Percentiles rank a stretch among this genome's conserved stretches.
phyloP scores from a whole-genome alignment of 1,139 yeast species.

The Zhuliangozyma blackwelliae region DNA sequence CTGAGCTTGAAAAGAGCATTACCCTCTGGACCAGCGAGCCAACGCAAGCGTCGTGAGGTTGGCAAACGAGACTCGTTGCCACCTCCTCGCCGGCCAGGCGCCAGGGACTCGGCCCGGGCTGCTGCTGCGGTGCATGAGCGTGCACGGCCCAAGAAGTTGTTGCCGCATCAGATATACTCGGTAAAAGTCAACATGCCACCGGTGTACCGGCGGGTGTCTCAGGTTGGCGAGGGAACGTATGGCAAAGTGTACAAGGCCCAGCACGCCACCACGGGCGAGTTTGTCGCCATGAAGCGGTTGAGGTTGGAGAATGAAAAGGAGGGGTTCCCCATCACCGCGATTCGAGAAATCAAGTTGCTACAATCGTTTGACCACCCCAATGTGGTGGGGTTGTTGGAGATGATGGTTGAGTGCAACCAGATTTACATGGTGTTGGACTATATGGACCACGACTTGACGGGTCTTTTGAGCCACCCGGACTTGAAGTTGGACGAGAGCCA shows the following conservation, averaged over 20 bases:
- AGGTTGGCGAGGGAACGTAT: slow-evolving; percentile 50
- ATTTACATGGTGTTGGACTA: slow-evolving; percentile 92
- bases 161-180: slow-evolving; percentile 25
- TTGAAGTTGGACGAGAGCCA: slow-evolving; percentile 61
- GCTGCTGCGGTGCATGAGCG: too few species aligned
- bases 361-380: slow-evolving; percentile 86
- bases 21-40: slow-evolving; percentile 15
- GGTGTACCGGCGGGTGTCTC: slow-evolving; percentile 37
- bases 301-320: slow-evolving; percentile 85
- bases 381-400: slow-evolving; percentile 76
- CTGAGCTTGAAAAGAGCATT: slow-evolving; percentile 7
- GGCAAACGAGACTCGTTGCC: too few species aligned
- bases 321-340: slow-evolving; percentile 94
- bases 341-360: slow-evolving; percentile 81
- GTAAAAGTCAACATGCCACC: slow-evolving; percentile 24
- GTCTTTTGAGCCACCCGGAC: slow-evolving; percentile 75
- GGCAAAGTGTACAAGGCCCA: slow-evolving; percentile 54
- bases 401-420: slow-evolving; percentile 80
- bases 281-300: slow-evolving; percentile 79
- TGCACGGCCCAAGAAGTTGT: slow-evolving; percentile 1
- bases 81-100: too few species aligned
- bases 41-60: slow-evolving; percentile 8
- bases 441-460: slow-evolving; percentile 90
- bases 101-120: too few species aligned
- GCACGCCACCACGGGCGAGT: slow-evolving; percentile 60